These are phyloP conservation scores for Ophryocystis elektroscirrha DNA, from an alignment of 169 alveolate genomes.

Conservation along the genomic window DNA sequence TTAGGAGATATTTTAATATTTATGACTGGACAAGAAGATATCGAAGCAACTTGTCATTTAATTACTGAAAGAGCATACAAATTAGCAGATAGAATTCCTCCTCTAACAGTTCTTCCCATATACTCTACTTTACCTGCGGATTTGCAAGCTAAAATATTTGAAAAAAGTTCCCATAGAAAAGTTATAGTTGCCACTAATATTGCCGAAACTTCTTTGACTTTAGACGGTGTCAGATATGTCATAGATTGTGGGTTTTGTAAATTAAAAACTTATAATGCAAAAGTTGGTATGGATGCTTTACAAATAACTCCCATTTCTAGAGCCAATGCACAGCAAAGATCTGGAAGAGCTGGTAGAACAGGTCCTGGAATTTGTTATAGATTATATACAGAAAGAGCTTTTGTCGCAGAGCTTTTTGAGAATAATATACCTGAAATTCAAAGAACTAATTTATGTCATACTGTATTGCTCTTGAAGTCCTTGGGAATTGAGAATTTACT, in stretches of 20 bases:
- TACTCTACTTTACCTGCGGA: conserved; percentile 94
- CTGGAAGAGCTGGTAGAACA: conserved; percentile 99
- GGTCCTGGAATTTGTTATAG: conserved; percentile 98
- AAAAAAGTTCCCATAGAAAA: conserved; percentile 52
- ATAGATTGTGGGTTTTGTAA: conserved; percentile 97
- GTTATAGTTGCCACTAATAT: conserved; percentile 97
- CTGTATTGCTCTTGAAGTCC: conserved; percentile 86
- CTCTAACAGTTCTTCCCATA: conserved; percentile 68
- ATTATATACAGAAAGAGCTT: conserved; percentile 86
- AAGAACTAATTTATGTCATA: conserved; percentile 93
- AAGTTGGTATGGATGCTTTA: conserved; percentile 96
- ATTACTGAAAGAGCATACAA: conserved; percentile 61
- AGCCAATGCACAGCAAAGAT: conserved; percentile 96
- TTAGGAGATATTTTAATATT: conserved; percentile 87
- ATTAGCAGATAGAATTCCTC: conserved; percentile 26
- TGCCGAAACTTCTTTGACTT: conserved; percentile 98
- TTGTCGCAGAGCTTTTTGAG: conserved; percentile 76
- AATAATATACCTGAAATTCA: conserved; percentile 96
- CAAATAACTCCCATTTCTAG: conserved; percentile 94
- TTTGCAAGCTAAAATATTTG: conserved; percentile 75
- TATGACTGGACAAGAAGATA: conserved; percentile 99
- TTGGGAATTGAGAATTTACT: conserved; percentile 75
- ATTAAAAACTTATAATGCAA: conserved; percentile 91
- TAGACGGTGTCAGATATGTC: conserved; percentile 92
- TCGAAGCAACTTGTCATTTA: conserved; percentile 83